Base-by-base conservation (phyloP, 164 flowering plant species). In the Magnolia kwangsiensis region DNA sequence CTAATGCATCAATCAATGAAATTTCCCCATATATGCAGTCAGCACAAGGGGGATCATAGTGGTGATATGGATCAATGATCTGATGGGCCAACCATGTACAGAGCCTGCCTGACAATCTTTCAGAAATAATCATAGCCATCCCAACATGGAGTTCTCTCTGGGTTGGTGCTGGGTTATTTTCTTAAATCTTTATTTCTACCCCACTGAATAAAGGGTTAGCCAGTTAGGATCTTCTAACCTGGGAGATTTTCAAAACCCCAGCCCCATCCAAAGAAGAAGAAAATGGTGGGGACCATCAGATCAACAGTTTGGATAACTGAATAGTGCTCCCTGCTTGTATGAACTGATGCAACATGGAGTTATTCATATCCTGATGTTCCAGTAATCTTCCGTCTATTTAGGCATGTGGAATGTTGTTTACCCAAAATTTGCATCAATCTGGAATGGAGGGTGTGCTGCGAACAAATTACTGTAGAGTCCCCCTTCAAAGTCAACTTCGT, bases 381-480 rank as follows among this genome's bases (percentile, higher is more conserved):
- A 0, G 18, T 16, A 8, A 55, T 55, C 61, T 4, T 55, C 61
- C 13, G 18, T 11, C 61, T 55, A 55, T 13, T 55, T 55, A 55
- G 61, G 61, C 61, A 68, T 1, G n/a, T 37, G 75, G 66, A 76
- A 67, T 78, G 77, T 6, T 63, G 76, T 85, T 85, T 88, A 92
- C 97, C 97, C 96, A 37, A 94, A 90, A 80, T 94, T 92, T 59
- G 90, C 95, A 80, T 92, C 97, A 74, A 92, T 92, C 81, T 92
- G 97, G 84, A 92, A 92, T 72, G 97, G 97, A 74, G 95, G 97
- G 78, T 92, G 98, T 63, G 98, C 97, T 51, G 96, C 87, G 77
- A 93, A 95, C 82, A 95, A 81, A 86, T 95, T 95, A 81, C 94
- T 90, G 67, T 95, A 93, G 23, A 95, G 85, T 27, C 98, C 98